A percentile compares a stretch with the other conserved stretches of the same genome.
phyloP scores from a whole-genome alignment of 2,329 filamentous ascomycete species.

The Beauveria sp. region DNA sequence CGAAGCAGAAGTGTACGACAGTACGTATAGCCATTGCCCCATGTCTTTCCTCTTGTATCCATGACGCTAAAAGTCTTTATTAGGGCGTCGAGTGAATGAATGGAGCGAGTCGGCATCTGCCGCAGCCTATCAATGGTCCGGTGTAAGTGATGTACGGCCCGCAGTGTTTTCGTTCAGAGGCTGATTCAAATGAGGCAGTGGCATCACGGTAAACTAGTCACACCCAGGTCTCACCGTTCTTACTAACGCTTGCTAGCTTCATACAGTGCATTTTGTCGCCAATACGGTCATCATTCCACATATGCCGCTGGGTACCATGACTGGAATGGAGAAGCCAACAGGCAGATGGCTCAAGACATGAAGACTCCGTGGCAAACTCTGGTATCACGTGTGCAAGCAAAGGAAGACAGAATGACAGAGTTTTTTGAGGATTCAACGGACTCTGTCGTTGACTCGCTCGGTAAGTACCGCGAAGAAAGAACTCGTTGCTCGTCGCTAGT shows the following conservation, averaged over 20 bases:
- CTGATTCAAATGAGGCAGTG: constrained; percentile 16
- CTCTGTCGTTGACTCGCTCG: neutral
- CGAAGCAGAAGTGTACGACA: neutral
- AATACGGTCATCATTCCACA: constrained; percentile 31
- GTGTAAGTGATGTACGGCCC: constrained; percentile 19
- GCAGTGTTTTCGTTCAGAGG: neutral
- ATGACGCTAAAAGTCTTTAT: neutral
- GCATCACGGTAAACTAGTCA: constrained; percentile 17
- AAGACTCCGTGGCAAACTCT: constrained; percentile 23
- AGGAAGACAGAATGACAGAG: neutral
- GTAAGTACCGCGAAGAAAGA: neutral
- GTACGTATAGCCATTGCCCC: neutral
- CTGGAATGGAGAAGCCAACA: constrained; percentile 39
- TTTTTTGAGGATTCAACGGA: neutral
- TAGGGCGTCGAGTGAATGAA: neutral
- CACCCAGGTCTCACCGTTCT: neutral
- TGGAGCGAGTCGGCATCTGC: constrained; percentile 23
- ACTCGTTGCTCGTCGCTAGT: neutral
- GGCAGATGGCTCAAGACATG: constrained; percentile 27
- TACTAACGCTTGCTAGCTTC: constrained; percentile 18
- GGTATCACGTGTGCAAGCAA: constrained; percentile 9
- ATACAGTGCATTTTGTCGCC: constrained; percentile 35
- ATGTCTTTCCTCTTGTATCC: neutral
- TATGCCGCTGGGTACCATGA: constrained; percentile 19
- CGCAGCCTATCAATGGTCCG: constrained; percentile 25